phyloP scores from a whole-genome alignment of 345 rosid genomes.

The Aurinia saxatilis region DNA sequence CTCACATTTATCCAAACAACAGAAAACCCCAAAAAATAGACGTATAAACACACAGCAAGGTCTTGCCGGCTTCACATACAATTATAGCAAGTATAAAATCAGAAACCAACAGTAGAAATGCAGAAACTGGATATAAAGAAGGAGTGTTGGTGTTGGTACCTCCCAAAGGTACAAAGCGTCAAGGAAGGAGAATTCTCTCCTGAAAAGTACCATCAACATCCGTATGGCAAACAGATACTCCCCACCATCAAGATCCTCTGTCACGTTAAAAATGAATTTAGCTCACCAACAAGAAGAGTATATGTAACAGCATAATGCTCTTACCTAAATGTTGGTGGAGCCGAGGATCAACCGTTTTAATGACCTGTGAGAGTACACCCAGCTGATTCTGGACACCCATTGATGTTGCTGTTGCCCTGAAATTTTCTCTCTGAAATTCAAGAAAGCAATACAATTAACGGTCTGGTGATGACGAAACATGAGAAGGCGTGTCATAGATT shows the following conservation, averaged over 20 bases:
- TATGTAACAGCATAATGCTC: slow-evolving; percentile 2
- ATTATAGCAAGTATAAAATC: background rate
- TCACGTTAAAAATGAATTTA: slow-evolving; percentile 3
- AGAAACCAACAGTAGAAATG: background rate
- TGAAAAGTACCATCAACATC: slow-evolving; percentile 94
- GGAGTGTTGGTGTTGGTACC: slow-evolving; percentile 44
- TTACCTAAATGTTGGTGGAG: slow-evolving; percentile 94
- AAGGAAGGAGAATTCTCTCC: slow-evolving; percentile 87
- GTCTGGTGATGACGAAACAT: background rate
- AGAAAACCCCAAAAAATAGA: no score
- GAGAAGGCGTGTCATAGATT: slow-evolving; percentile 11
- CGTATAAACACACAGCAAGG: background rate
- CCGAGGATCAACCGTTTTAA: slow-evolving; percentile 77
- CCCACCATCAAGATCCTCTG: slow-evolving; percentile 93
- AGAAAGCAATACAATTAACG: slow-evolving; percentile 5
- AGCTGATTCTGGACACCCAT: slow-evolving; percentile 94
- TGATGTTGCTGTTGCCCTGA: slow-evolving; percentile 59
- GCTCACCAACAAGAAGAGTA: background rate
- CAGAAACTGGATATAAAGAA: background rate
- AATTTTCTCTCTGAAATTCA: slow-evolving; percentile 74
- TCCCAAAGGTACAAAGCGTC: slow-evolving; percentile 94
- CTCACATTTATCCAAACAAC: background rate
- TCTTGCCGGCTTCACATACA: background rate
- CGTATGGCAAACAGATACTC: slow-evolving; percentile 91
- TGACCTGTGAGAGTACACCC: slow-evolving; percentile 70